Conservation (phyloP, 140 eudicot genomes). For the Flaveria floridana region DNA sequence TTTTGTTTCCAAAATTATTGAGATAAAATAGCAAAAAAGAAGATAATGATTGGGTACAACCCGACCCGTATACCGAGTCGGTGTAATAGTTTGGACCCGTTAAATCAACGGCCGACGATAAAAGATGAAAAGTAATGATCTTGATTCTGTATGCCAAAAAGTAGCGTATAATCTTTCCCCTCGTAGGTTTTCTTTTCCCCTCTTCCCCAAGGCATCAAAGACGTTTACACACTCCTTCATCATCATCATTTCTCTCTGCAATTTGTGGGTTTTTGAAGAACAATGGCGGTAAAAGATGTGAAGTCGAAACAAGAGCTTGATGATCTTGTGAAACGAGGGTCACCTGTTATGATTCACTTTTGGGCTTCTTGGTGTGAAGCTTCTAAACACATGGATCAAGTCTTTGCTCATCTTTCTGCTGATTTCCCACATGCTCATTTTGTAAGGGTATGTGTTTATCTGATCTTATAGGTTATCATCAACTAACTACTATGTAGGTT, state of each 20-base stretch:
- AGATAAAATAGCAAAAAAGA: no score
- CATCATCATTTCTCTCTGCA: background rate
- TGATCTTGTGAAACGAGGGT: constrained; percentile 38
- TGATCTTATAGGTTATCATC: background rate
- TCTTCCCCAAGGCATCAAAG: constrained; percentile 28
- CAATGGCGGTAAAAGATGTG: constrained; percentile 68
- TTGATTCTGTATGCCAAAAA: constrained; percentile 20
- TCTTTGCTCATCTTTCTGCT: constrained; percentile 80
- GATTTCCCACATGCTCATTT: constrained; percentile 89
- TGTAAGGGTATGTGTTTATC: constrained; percentile 52
- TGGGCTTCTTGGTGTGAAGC: constrained; percentile 99
- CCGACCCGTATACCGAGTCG: background rate
- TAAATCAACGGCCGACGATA: constrained; percentile 32
- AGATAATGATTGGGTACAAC: no score
- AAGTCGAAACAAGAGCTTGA: constrained; percentile 76
- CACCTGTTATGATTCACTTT: constrained; percentile 68
- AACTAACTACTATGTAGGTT: background rate
- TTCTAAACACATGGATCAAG: constrained; percentile 98
- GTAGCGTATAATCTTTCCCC: background rate
- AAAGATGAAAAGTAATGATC: constrained; percentile 5
- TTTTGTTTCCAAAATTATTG: no score
- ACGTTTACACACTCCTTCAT: background rate
- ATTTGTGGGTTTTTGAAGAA: constrained; percentile 5
- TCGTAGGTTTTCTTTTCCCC: constrained; percentile 32
- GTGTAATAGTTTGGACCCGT: background rate